Conservation (phyloP, 2,329 filamentous ascomycete species). For the Zymoseptoria brevis region DNA sequence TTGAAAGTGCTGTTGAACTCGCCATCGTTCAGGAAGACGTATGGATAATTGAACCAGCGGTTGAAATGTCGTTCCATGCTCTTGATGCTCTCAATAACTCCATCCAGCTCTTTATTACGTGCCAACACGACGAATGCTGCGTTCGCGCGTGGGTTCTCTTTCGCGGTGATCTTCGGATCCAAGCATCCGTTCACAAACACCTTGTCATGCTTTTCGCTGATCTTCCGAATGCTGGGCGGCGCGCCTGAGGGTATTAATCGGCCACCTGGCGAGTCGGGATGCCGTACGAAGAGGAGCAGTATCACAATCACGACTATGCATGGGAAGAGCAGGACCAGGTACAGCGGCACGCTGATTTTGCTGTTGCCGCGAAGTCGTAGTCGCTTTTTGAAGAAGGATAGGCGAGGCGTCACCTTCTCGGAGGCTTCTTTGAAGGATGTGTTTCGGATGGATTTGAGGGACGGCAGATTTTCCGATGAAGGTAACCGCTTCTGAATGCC, state of each 20-base stretch:
- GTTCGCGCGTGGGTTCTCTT: constrained; percentile 68
- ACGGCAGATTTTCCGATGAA: constrained; percentile 36
- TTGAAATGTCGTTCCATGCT: constrained; percentile 99
- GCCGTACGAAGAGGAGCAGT: constrained; percentile 77
- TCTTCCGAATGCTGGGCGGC: constrained; percentile 81
- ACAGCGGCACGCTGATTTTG: constrained; percentile 82
- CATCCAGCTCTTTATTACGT: constrained; percentile 90
- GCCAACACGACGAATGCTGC: constrained; percentile 93
- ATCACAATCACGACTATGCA: constrained; percentile 86
- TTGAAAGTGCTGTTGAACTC: constrained; percentile 96
- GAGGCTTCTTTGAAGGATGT: constrained; percentile 31
- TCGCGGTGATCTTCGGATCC: constrained; percentile 62
- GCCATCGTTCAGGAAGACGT: constrained; percentile 95
- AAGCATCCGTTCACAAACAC: constrained; percentile 89
- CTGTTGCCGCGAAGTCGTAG: constrained; percentile 88
- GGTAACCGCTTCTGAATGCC: constrained; percentile 41
- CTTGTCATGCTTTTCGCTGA: constrained; percentile 94
- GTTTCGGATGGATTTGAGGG: constrained; percentile 34
- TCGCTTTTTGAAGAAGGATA: constrained; percentile 78
- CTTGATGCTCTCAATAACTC: constrained; percentile 92
- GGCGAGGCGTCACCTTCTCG: constrained; percentile 41
- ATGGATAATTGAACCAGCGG: constrained; percentile 96
- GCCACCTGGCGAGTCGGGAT: constrained; percentile 72
- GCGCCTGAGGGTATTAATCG: constrained; percentile 83
- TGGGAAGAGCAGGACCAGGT: constrained; percentile 87